Conservation (phyloP, 192 early-diverging fungal genomes). For the Podochytrium sp. region DNA sequence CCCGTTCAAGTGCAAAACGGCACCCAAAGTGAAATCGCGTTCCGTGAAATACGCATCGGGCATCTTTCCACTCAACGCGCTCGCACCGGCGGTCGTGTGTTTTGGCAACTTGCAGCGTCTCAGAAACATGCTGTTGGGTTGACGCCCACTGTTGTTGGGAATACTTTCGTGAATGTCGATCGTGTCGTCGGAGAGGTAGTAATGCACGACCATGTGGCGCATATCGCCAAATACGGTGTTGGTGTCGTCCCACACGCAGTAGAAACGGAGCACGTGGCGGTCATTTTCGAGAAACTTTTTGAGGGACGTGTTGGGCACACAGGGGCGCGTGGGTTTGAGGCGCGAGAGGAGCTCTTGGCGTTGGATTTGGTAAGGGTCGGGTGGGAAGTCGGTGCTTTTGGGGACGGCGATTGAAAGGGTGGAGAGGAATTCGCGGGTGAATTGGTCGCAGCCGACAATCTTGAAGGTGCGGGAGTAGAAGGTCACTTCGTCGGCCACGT, state of each 20-base stretch:
- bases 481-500: conserved; percentile 57
- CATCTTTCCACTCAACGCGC: conserved; percentile 24
- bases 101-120: conserved; percentile 56
- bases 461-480: conserved; percentile 64
- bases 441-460: conserved; percentile 66
- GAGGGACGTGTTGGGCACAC: conserved; percentile 46
- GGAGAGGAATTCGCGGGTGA: conserved; percentile 56
- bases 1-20: conserved; percentile 60
- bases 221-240: conserved; percentile 58
- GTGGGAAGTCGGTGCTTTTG: conserved; percentile 44
- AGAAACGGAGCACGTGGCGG: conserved; percentile 64
- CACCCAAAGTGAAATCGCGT: conserved; percentile 57
- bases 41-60: conserved; percentile 52
- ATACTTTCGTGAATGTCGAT: conserved; percentile 63
- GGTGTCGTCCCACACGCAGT: conserved; percentile 68
- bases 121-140: conserved; percentile 59
- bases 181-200: conserved; percentile 65
- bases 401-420: conserved; percentile 41
- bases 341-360: conserved; percentile 47
- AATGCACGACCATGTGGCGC: conserved; percentile 64
- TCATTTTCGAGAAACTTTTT: conserved; percentile 67
- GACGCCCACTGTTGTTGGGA: conserved; percentile 59
- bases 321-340: conserved; percentile 53
- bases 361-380: conserved; percentile 53
- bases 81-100: conserved; percentile 34